phyloP scores from a whole-genome alignment of 169 alveolate genomes.

The Babesia ovata region DNA sequence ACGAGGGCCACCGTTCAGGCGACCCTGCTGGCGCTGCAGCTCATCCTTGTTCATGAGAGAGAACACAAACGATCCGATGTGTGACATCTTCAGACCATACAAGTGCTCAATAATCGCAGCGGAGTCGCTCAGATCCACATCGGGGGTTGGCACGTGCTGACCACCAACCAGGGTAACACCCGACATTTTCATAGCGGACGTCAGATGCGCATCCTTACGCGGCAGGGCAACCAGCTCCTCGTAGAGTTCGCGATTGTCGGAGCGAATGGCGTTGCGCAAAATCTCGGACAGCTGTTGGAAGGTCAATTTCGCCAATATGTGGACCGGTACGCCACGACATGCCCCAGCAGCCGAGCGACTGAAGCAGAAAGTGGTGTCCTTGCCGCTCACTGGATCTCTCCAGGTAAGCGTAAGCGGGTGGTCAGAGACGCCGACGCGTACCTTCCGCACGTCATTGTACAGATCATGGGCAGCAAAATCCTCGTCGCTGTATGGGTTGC shows the following conservation, averaged over 20 bases:
- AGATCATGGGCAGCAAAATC: constrained; percentile 34
- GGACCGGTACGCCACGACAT: constrained; percentile 59
- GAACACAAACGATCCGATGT: constrained; percentile 48
- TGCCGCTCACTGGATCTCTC: constrained; percentile 51
- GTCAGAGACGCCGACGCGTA: constrained; percentile 61
- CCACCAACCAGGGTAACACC: constrained; percentile 41
- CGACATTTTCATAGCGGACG: constrained; percentile 44
- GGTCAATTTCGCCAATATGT: constrained; percentile 39
- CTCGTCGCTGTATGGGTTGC: constrained; percentile 55
- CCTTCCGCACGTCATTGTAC: constrained; percentile 30
- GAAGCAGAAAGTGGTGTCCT: constrained; percentile 42
- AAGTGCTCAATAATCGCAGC: constrained; percentile 42
- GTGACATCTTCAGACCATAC: constrained; percentile 31
- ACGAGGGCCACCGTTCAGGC: constrained; percentile 12
- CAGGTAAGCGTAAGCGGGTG: constrained; percentile 56
- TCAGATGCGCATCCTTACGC: constrained; percentile 5
- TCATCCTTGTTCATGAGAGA: constrained; percentile 54
- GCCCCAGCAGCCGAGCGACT: constrained; percentile 33
- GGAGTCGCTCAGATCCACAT: constrained; percentile 33
- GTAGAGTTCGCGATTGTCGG: constrained; percentile 34
- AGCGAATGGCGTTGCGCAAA: constrained; percentile 9
- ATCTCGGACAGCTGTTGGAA: constrained; percentile 46
- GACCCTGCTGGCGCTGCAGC: constrained; percentile 26
- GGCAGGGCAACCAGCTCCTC: constrained; percentile 32
- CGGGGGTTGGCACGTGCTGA: constrained; percentile 10